Conservation (phyloP, 768 basidiomycete genomes). For the Omphalotus guepiniiformis region DNA sequence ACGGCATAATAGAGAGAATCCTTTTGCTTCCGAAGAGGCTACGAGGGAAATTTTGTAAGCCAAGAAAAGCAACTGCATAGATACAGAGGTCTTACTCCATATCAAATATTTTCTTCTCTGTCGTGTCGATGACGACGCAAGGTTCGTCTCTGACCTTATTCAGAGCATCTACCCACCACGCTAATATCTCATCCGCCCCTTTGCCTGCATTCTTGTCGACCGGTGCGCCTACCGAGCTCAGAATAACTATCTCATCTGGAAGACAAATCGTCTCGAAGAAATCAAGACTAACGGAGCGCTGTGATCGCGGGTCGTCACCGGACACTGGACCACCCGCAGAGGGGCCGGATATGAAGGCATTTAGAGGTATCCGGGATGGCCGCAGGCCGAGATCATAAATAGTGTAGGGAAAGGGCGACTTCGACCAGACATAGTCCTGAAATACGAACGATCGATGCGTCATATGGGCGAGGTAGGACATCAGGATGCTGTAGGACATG, state of each 20-base stretch:
- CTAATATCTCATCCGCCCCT: slow-evolving; percentile 33
- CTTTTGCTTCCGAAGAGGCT: slow-evolving; percentile 23
- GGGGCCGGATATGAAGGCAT: slow-evolving; percentile 39
- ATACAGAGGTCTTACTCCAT: neutral
- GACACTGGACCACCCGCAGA: slow-evolving; percentile 36
- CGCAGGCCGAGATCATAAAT: slow-evolving; percentile 30
- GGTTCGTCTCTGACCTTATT: slow-evolving; percentile 21
- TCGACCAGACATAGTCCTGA: slow-evolving; percentile 38
- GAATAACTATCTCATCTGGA: slow-evolving; percentile 19
- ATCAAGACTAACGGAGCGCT: slow-evolving; percentile 33
- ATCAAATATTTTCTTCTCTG: neutral
- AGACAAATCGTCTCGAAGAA: slow-evolving; percentile 48
- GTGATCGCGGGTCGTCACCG: slow-evolving; percentile 40
- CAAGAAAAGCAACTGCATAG: neutral
- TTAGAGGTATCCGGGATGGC: slow-evolving; percentile 34
- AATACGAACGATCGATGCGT: slow-evolving; percentile 49
- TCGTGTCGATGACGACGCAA: slow-evolving; percentile 3
- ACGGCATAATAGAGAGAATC: slow-evolving; percentile 31
- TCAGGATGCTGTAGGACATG: slow-evolving; percentile 48
- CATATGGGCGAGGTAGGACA: slow-evolving; percentile 42
- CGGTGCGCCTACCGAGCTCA: slow-evolving; percentile 32
- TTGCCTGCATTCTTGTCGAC: slow-evolving; percentile 39
- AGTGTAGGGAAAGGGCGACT: no score
- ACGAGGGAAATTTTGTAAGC: no score
- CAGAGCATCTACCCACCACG: slow-evolving; percentile 41